Evolutionary conservation across 2,329 filamentous ascomycete species (phyloP).

Genomic region (Myotisia sp.): DNA sequence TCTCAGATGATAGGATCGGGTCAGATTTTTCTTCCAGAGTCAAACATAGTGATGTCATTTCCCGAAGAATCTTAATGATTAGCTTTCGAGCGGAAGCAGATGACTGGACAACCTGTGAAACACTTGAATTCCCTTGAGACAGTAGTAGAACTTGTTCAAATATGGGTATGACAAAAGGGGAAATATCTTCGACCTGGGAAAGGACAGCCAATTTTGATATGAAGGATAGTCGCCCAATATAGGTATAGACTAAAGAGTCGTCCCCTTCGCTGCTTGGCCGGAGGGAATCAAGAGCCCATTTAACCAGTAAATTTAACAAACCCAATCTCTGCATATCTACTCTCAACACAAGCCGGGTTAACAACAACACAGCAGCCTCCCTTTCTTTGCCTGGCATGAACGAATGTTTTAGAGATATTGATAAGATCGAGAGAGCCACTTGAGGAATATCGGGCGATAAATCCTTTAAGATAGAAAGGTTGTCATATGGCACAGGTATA

Average conservation of each 20-base stretch:
- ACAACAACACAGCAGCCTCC: constrained; percentile 68
- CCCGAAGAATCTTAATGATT: constrained; percentile 70
- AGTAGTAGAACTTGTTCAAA: constrained; percentile 52
- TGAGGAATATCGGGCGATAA: constrained; percentile 51
- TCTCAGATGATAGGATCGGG: constrained; percentile 17
- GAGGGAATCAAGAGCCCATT: constrained; percentile 55
- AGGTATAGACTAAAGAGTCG: constrained; percentile 50
- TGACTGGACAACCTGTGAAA: constrained; percentile 44
- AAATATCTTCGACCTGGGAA: constrained; percentile 60
- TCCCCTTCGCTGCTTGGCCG: constrained; percentile 29
- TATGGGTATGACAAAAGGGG: constrained; percentile 48
- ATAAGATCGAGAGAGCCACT: constrained; percentile 55
- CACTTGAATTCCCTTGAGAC: constrained; percentile 36
- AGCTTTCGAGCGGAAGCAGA: constrained; percentile 72
- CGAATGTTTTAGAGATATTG: constrained; percentile 57
- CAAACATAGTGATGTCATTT: constrained; percentile 53
- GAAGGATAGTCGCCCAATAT: constrained; percentile 66
- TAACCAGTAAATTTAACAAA: constrained; percentile 51
- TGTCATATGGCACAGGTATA: constrained; percentile 24
- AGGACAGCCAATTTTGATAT: constrained; percentile 60
- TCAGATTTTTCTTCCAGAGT: constrained; percentile 30
- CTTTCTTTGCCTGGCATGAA: constrained; percentile 69
- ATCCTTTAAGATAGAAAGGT: constrained; percentile 17
- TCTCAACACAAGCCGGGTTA: constrained; percentile 69
- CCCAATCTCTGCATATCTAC: constrained; percentile 74